A percentile compares a stretch with the other conserved stretches of the same genome.
phyloP scores from a whole-genome alignment of 1,284 basidiomycete species.

The Papiliotrema laurentii region DNA sequence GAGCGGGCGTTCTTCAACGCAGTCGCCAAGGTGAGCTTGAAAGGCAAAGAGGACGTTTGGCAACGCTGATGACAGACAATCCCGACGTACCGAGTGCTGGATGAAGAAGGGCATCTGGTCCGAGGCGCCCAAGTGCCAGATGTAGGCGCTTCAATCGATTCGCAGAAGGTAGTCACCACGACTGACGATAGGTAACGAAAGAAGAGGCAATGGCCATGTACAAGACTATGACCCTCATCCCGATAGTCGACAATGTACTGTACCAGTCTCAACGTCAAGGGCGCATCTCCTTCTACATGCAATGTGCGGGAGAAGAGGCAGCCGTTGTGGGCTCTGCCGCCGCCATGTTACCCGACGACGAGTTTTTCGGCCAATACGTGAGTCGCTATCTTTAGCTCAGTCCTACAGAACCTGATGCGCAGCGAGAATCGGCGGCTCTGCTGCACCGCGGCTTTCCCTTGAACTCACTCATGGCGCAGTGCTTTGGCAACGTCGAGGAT shows the following conservation, averaged over 20 bases:
- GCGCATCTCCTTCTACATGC: conserved; percentile 80
- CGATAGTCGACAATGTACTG: conserved; percentile 78
- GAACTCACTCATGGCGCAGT: conserved; percentile 75
- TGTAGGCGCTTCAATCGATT: conserved; percentile 46
- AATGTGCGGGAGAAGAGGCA: conserved; percentile 83
- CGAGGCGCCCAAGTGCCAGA: conserved; percentile 69
- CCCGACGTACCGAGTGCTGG: conserved; percentile 75
- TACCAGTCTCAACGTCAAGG: conserved; percentile 92
- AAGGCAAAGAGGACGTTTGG: neutral
- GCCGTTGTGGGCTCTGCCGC: conserved; percentile 86
- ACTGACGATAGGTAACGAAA: conserved; percentile 60
- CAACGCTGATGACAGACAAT: conserved; percentile 44
- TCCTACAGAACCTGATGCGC: conserved; percentile 38
- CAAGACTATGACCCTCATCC: conserved; percentile 76
- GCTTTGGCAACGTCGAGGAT: conserved; percentile 79
- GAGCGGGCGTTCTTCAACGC: conserved; percentile 47
- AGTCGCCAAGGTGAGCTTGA: conserved; percentile 36
- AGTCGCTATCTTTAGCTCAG: conserved; percentile 9
- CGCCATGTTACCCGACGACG: conserved; percentile 74
- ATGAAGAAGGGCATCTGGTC: conserved; percentile 66
- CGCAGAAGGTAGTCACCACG: neutral
- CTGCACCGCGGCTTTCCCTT: conserved; percentile 78
- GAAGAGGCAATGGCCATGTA: conserved; percentile 70
- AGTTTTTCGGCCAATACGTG: conserved; percentile 59
- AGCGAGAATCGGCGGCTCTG: conserved; percentile 85